phyloP scores from a whole-genome alignment of 805 yeast species.

The Kregervanrija fluxuum region DNA sequence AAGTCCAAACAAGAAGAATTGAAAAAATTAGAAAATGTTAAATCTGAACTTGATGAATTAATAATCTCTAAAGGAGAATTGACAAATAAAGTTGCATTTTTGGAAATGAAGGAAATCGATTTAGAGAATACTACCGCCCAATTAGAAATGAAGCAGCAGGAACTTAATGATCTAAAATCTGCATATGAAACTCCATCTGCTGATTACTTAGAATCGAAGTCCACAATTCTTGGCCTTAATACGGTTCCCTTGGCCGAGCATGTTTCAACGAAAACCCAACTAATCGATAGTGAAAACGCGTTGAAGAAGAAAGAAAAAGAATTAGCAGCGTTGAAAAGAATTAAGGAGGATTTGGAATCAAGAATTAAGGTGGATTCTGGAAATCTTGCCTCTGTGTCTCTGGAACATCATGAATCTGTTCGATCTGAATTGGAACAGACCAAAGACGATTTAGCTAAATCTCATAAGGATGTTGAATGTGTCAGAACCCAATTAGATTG shows the following conservation, averaged over 20 bases:
- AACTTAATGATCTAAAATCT: conserved; percentile 1
- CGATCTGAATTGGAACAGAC: conserved; percentile 7
- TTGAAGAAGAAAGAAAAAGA: conserved; percentile 8
- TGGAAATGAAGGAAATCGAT: not conserved
- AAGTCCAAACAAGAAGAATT: conserved; percentile 2
- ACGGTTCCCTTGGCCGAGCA: conserved; percentile 15
- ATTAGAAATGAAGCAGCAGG: conserved; percentile 2
- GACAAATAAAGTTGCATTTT: no score
- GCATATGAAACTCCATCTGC: conserved; percentile 5
- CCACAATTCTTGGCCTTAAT: conserved; percentile 28
- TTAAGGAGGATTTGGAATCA: conserved; percentile 10
- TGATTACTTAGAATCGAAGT: conserved; percentile 16
- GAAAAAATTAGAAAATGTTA: not conserved
- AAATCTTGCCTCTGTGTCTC: conserved; percentile 3
- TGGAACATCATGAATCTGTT: conserved; percentile 10
- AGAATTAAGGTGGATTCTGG: not conserved
- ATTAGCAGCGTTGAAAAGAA: conserved; percentile 2
- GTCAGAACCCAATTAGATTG: conserved; percentile 1
- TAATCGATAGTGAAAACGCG: conserved; percentile 1
- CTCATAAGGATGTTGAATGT: conserved; percentile 1
- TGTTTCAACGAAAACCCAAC: conserved; percentile 3
- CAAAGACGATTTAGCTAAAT: conserved; percentile 1
- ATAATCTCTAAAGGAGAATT: not conserved
- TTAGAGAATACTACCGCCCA: not conserved
- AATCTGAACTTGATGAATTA: conserved; percentile 2